Conservation (phyloP, 2,329 filamentous ascomycete species). For the Cadophora gregata region DNA sequence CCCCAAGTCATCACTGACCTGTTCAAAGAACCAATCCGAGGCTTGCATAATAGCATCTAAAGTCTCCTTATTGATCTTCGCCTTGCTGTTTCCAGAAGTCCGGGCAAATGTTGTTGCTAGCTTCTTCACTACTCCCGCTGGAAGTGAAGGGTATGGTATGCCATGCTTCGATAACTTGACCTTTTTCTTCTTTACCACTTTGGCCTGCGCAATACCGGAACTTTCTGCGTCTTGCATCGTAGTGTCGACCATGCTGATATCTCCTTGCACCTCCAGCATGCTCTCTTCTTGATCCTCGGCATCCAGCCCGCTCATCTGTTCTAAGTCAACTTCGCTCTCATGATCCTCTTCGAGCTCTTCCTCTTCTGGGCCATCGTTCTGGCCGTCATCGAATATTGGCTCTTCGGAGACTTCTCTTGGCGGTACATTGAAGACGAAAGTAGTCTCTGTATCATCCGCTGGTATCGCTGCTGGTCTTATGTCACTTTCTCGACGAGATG, state of each 20-base stretch:
- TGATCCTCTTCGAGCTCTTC: slow-evolving; percentile 6
- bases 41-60: slow-evolving; percentile 78
- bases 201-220: slow-evolving; percentile 22
- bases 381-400: slow-evolving; percentile 9
- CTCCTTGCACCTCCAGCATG: slow-evolving; percentile 31
- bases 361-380: slow-evolving; percentile 4
- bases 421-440: slow-evolving; percentile 44
- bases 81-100: slow-evolving; percentile 67
- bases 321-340: slow-evolving; percentile 27
- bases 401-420: slow-evolving; percentile 34
- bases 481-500: slow-evolving; percentile 40
- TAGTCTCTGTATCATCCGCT: slow-evolving; percentile 43
- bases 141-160: slow-evolving; percentile 77
- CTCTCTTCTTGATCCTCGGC: slow-evolving; percentile 15
- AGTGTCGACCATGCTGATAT: slow-evolving; percentile 33
- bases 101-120: slow-evolving; percentile 74
- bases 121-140: slow-evolving; percentile 74
- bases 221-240: slow-evolving; percentile 28
- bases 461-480: slow-evolving; percentile 37
- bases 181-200: slow-evolving; percentile 53
- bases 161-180: slow-evolving; percentile 71
- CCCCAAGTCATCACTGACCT: slow-evolving; percentile 78
- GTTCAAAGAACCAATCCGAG: slow-evolving; percentile 92
- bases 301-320: slow-evolving; percentile 34
- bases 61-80: slow-evolving; percentile 75